These are phyloP conservation scores for Physocladia obscura DNA, from an alignment of 192 early-diverging fungal genomes.

Conservation along the genomic window DNA sequence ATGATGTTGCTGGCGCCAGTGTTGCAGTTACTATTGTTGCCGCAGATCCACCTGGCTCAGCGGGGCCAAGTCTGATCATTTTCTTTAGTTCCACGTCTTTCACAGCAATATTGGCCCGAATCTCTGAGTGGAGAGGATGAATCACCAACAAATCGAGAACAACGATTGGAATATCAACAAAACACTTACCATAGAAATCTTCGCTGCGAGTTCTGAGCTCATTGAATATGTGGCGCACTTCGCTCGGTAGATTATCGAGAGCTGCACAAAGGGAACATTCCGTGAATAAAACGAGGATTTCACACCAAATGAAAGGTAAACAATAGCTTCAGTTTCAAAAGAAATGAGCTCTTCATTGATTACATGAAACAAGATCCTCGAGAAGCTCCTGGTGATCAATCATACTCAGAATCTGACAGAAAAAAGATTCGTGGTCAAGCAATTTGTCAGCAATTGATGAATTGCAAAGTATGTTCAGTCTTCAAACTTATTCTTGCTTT, in stretches of 20 bases:
- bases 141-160: neutral
- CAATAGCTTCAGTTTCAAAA: neutral
- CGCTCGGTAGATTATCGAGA: conserved; percentile 25
- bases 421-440: too few species aligned
- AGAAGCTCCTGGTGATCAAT: conserved; percentile 25
- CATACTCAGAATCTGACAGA: too few species aligned
- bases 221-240: conserved; percentile 24
- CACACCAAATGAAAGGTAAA: neutral
- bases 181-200: conserved; percentile 21
- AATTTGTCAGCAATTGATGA: too few species aligned
- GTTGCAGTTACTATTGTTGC: neutral
- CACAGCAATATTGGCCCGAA: conserved; percentile 10
- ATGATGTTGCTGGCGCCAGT: too few species aligned
- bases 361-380: conserved; percentile 11
- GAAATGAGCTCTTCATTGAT: neutral
- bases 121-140: neutral
- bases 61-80: conserved; percentile 4
- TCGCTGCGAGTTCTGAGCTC: conserved; percentile 20
- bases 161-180: neutral
- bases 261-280: neutral
- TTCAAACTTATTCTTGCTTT: too few species aligned
- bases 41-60: neutral
- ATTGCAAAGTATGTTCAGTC: too few species aligned
- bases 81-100: conserved; percentile 19
- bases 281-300: neutral